Conservation (phyloP, 768 basidiomycete genomes). For the Clitopilus passeckerianus region DNA sequence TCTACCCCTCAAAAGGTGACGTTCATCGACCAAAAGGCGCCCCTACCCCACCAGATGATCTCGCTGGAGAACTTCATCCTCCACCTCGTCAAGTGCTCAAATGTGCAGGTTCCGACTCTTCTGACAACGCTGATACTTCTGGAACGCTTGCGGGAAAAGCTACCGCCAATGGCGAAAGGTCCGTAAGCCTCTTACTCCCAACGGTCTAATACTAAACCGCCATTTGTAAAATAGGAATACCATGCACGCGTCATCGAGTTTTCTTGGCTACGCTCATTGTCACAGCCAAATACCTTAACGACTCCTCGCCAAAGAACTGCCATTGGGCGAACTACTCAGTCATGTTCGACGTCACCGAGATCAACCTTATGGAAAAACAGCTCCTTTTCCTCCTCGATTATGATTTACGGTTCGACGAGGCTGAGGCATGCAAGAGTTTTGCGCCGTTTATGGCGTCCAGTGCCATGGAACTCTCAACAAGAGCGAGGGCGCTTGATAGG, state of each 20-base stretch:
- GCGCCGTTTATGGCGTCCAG: constrained; percentile 53
- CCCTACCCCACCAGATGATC: constrained; percentile 32
- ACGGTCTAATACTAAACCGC: constrained; percentile 1
- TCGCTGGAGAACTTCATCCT: constrained; percentile 82
- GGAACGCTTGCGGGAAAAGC: constrained; percentile 74
- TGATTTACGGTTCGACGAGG: constrained; percentile 86
- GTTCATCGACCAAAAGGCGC: constrained; percentile 26
- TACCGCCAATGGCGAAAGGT: constrained; percentile 87
- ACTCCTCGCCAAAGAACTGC: constrained; percentile 91
- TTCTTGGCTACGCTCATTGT: constrained; percentile 96
- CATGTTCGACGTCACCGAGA: constrained; percentile 71
- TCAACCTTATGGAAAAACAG: constrained; percentile 98
- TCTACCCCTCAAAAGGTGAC: constrained; percentile 52
- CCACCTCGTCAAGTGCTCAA: constrained; percentile 72
- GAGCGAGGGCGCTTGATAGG: constrained; percentile 46
- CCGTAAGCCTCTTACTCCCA: constrained; percentile 16
- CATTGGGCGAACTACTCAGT: constrained; percentile 84
- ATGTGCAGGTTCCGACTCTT: constrained; percentile 88
- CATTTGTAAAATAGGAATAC: constrained; percentile 50
- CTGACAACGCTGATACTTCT: constrained; percentile 91
- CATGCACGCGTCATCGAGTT: constrained; percentile 91
- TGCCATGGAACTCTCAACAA: constrained; percentile 27
- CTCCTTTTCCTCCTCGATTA: constrained; percentile 90
- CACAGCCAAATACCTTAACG: constrained; percentile 95
- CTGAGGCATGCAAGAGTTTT: constrained; percentile 69